A percentile compares a stretch with the other conserved stretches of the same genome.
Evolutionary conservation across 768 basidiomycete genomes (phyloP).

Genomic region (Coprinopsis marcescibilis): DNA sequence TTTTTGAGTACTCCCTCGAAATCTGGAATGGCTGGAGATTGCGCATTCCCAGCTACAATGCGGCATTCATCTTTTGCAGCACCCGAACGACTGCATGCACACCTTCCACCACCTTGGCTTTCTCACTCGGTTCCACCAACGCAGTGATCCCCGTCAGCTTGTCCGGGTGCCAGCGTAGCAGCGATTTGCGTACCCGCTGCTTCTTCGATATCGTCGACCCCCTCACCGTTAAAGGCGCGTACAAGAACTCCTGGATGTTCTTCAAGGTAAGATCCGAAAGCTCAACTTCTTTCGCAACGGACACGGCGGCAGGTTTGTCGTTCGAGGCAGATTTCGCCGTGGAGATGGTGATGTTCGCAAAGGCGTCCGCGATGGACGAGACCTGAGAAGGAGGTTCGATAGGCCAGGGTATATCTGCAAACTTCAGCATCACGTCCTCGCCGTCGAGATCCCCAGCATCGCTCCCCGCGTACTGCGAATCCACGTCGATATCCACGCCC

Average conservation of each 20-base stretch:
- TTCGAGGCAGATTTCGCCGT: too few species aligned
- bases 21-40: not conserved
- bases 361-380: too few species aligned
- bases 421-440: constrained; percentile 24
- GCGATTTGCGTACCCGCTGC: constrained; percentile 51
- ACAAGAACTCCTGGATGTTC: constrained; percentile 44
- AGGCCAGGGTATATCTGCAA: constrained; percentile 64
- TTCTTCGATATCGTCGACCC: constrained; percentile 36
- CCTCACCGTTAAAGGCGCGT: constrained; percentile 38
- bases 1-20: not conserved
- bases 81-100: constrained; percentile 36
- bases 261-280: constrained; percentile 30
- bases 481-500: not conserved
- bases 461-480: not conserved
- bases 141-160: constrained; percentile 44
- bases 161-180: constrained; percentile 68
- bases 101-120: constrained; percentile 39
- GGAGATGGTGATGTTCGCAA: too few species aligned
- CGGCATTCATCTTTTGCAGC: constrained; percentile 25
- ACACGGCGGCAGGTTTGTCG: constrained; percentile 4
- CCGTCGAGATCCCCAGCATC: constrained; percentile 7
- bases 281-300: too few species aligned
- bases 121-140: constrained; percentile 39
- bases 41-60: constrained; percentile 1
- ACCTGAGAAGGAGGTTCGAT: too few species aligned